phyloP scores from a whole-genome alignment of 768 basidiomycete genomes.

The Tylopilus rubrobrunneus region DNA sequence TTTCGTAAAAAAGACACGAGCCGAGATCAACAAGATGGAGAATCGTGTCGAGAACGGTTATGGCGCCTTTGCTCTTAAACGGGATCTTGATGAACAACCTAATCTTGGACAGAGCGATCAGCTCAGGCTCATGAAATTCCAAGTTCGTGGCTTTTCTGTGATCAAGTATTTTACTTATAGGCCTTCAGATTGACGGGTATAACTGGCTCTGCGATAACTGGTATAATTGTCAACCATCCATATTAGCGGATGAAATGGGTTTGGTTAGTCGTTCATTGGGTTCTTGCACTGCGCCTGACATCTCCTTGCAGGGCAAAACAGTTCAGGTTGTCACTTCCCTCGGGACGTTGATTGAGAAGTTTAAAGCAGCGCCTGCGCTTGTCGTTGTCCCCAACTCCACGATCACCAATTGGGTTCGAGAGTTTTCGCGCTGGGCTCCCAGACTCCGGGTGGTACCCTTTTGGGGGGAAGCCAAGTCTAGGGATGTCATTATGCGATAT shows the following conservation, averaged over 20 bases:
- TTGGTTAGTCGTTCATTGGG: slow-evolving; percentile 44
- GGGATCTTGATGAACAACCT: slow-evolving; percentile 48
- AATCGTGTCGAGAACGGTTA: slow-evolving; percentile 56
- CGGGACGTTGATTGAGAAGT: slow-evolving; percentile 54
- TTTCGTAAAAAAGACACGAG: slow-evolving; percentile 45
- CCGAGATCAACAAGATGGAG: slow-evolving; percentile 43
- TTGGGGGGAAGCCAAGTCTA: slow-evolving; percentile 74
- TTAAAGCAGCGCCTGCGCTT: slow-evolving; percentile 70
- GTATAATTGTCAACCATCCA: slow-evolving; percentile 82
- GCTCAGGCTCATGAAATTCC: slow-evolving; percentile 82
- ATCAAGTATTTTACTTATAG: slow-evolving; percentile 2
- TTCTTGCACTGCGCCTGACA: slow-evolving; percentile 3
- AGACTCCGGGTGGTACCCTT: slow-evolving; percentile 76
- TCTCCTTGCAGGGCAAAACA: slow-evolving; percentile 70
- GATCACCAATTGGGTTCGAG: slow-evolving; percentile 91
- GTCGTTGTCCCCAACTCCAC: slow-evolving; percentile 97
- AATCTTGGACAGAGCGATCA: slow-evolving; percentile 61
- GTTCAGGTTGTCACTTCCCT: slow-evolving; percentile 88
- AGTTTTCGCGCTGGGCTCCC: slow-evolving; percentile 78
- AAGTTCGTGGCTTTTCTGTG: slow-evolving; percentile 43
- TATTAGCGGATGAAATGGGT: slow-evolving; percentile 98
- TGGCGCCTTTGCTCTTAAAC: slow-evolving; percentile 41
- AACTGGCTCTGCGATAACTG: slow-evolving; percentile 87
- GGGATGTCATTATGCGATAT: slow-evolving; percentile 75
- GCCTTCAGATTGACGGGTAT: slow-evolving; percentile 64